These are phyloP conservation scores for Mortierella sp. DNA, from an alignment of 371 early-diverging fungal genomes.

Conservation along the genomic window DNA sequence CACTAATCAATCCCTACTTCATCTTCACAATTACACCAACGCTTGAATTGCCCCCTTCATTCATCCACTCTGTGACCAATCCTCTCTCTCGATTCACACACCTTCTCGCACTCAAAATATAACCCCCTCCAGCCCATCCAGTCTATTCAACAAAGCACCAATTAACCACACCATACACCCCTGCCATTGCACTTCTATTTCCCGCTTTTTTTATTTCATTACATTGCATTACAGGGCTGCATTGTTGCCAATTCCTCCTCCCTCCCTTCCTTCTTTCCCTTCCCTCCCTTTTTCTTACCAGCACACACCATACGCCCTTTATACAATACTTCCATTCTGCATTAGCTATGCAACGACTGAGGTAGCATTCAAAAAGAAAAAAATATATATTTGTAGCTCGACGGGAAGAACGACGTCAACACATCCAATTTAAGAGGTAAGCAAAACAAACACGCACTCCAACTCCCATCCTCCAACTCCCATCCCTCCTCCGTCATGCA, in stretches of 20 bases:
- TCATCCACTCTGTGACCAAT: no score
- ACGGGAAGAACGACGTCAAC: slow-evolving; percentile 5
- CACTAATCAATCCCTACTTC: no score
- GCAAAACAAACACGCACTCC: neutral
- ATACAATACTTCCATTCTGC: neutral
- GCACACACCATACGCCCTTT: neutral
- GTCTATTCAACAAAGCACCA: neutral
- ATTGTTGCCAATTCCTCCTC: neutral
- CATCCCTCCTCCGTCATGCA: neutral
- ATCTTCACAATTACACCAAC: no score
- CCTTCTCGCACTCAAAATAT: no score
- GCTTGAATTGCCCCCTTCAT: no score
- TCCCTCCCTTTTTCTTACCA: neutral
- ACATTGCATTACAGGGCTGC: neutral
- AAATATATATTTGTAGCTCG: neutral
- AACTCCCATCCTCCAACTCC: neutral
- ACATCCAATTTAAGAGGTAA: slow-evolving; percentile 7
- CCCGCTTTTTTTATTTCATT: neutral
- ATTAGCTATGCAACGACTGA: slow-evolving; percentile 2
- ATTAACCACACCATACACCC: neutral
- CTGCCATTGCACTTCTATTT: no score
- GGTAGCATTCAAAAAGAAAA: neutral
- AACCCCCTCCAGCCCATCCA: no score
- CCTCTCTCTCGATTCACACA: no score
- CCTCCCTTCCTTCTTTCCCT: neutral